Evolutionary conservation across 768 basidiomycete genomes (phyloP).

Genomic region (Pleurotus djamor): DNA sequence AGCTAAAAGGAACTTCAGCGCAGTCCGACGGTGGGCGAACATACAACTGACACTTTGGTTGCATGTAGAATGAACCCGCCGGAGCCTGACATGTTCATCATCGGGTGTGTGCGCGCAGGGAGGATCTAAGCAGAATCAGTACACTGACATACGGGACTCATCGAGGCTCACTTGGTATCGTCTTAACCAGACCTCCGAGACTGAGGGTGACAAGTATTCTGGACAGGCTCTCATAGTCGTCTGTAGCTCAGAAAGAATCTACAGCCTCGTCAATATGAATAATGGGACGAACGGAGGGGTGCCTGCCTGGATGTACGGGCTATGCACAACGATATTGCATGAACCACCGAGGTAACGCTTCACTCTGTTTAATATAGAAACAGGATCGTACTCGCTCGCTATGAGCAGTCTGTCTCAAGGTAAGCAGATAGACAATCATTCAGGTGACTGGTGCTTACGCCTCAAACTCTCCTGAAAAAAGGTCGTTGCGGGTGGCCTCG

Average conservation of each 20-base stretch:
- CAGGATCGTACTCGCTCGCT: slow-evolving; percentile 83
- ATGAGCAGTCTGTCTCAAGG: slow-evolving; percentile 60
- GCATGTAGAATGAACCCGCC: slow-evolving; percentile 87
- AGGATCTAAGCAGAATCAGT: slow-evolving; percentile 45
- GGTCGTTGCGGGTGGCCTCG: slow-evolving; percentile 66
- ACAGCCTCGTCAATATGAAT: slow-evolving; percentile 2
- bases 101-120: slow-evolving; percentile 96
- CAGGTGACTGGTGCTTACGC: slow-evolving; percentile 45
- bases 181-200: slow-evolving; percentile 87
- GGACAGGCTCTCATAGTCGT: slow-evolving; percentile 63
- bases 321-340: slow-evolving; percentile 82
- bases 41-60: slow-evolving; percentile 70
- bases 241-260: slow-evolving; percentile 82
- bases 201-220: slow-evolving; percentile 69
- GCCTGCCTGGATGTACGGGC: slow-evolving; percentile 72
- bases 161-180: slow-evolving; percentile 66
- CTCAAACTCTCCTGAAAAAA: slow-evolving; percentile 88
- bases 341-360: slow-evolving; percentile 83
- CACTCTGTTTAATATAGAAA: slow-evolving; percentile 73
- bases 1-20: slow-evolving; percentile 31
- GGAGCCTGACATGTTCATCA: slow-evolving; percentile 86
- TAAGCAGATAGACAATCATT: background rate
- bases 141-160: background rate
- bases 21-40: background rate
- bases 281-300: background rate